Evolutionary conservation across 148 eudicot genomes (phyloP), one percentile per base, ranked within the genome.

Genomic region (Fagopyrum esculentum): DNA sequence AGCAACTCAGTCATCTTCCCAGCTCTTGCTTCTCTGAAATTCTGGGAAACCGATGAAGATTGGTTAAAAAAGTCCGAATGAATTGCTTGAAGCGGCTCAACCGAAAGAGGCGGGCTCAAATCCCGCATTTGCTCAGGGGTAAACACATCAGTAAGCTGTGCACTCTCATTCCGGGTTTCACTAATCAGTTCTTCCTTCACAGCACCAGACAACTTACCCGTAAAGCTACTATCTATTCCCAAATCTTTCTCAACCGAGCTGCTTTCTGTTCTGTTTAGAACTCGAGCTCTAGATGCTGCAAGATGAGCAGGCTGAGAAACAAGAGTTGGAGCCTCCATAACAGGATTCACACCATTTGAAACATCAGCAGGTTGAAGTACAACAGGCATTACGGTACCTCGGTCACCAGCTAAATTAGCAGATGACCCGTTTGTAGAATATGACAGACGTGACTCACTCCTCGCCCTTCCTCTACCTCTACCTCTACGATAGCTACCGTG

Each of bases 1-100:
- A 89, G 81, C 73, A 94, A 85, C 78, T 88, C 96, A 48, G 93
- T 92, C 98, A 95, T 95, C 77, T 90, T 87, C 74, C 98, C 98
- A 59, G 86, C 78, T 73, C 87, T 82, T 72, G 78, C 81, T 76
- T 82, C 83, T 49, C 81, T 82, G 71, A 79, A 61, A 45, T 80
- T 73, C 51, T 74, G 84, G 15, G 80, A 46, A 56, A 82, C 64
- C 30, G 83, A 73, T 69, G 80, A 63, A 74, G 85, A 26, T 26
- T 76, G 88, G 56, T 72, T 71, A n/a, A 43, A 73, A 69, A 71
- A 61, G 54, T 52, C 74, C 4, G 85, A 70, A 69, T 73, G 83
- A 61, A 84, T 76, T 55, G 91, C 79, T 79, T 87, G 93, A 64
- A 88, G 83, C 13, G 96, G 89, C 80, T 85, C 79, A 43, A 81